A percentile compares a stretch with the other conserved stretches of the same genome.
Conservation (phyloP, 371 early-diverging fungal genomes). For the Mucor racemosus region DNA sequence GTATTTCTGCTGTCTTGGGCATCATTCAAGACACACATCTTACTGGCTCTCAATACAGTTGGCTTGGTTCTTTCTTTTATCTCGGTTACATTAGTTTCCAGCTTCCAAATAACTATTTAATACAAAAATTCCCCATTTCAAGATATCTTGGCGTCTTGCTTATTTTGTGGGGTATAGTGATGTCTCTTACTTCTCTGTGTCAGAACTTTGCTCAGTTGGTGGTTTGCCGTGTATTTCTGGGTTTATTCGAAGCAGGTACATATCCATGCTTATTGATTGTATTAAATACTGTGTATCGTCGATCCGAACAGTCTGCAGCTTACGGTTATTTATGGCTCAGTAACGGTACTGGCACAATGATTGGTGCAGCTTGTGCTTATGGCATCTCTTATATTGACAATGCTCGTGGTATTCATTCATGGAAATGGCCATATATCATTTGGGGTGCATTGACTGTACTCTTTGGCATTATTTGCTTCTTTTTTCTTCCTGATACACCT, state of each 20-base stretch:
- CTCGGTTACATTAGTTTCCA: slow-evolving; percentile 39
- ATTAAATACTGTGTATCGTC: slow-evolving; percentile 36
- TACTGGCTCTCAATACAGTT: slow-evolving; percentile 30
- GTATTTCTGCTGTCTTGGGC: slow-evolving; percentile 35
- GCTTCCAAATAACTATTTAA: slow-evolving; percentile 32
- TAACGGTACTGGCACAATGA: slow-evolving; percentile 33
- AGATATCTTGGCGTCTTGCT: slow-evolving; percentile 35
- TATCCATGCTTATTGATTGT: slow-evolving; percentile 37
- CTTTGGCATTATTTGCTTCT: slow-evolving; percentile 29
- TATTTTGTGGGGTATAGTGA: slow-evolving; percentile 38
- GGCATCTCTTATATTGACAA: slow-evolving; percentile 30
- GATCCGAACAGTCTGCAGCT: slow-evolving; percentile 36
- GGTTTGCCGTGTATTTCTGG: slow-evolving; percentile 34
- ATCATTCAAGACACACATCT: slow-evolving; percentile 31
- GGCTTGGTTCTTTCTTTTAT: slow-evolving; percentile 39
- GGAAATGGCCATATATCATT: slow-evolving; percentile 38
- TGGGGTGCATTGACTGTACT: slow-evolving; percentile 26
- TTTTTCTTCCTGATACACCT: slow-evolving; percentile 33
- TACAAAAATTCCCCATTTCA: slow-evolving; percentile 40
- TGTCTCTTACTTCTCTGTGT: slow-evolving; percentile 31
- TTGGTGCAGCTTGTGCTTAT: slow-evolving; percentile 23
- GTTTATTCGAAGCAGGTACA: slow-evolving; percentile 38
- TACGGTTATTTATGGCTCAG: slow-evolving; percentile 24
- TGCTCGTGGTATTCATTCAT: slow-evolving; percentile 21
- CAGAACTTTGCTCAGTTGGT: slow-evolving; percentile 35